These are phyloP conservation scores for Simplicillium aogashimaense DNA, from an alignment of 2,329 filamentous ascomycete species.

Conservation along the genomic window DNA sequence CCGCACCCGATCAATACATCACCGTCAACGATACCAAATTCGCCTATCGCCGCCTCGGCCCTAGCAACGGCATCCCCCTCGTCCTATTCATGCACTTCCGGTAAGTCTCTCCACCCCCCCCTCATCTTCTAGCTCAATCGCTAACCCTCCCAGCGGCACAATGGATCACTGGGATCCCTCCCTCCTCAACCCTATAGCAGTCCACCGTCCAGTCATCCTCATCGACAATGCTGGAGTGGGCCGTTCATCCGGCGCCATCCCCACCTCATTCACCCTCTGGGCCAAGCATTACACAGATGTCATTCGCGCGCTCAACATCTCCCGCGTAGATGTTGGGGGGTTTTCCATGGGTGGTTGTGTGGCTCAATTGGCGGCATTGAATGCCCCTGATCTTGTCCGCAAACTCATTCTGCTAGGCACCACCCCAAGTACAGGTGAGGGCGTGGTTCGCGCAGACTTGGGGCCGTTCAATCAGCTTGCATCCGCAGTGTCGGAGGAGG, in stretches of 20 bases:
- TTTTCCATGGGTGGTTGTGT: slow-evolving; percentile 39
- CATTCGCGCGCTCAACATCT: slow-evolving; percentile 24
- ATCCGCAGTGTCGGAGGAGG: slow-evolving; percentile 18
- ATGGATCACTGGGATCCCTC: slow-evolving; percentile 32
- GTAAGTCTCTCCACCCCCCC: slow-evolving; percentile 9
- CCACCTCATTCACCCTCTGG: slow-evolving; percentile 19
- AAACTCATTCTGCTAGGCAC: slow-evolving; percentile 34
- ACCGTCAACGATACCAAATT: slow-evolving; percentile 19
- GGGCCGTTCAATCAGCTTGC: slow-evolving; percentile 22
- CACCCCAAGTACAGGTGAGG: slow-evolving; percentile 25
- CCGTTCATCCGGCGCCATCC: slow-evolving; percentile 29
- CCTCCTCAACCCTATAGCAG: slow-evolving; percentile 32
- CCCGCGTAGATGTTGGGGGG: slow-evolving; percentile 32
- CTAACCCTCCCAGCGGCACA: slow-evolving; percentile 16
- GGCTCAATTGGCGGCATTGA: slow-evolving; percentile 33
- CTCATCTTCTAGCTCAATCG: not conserved
- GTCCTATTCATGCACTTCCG: slow-evolving; percentile 20
- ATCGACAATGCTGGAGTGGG: slow-evolving; percentile 40
- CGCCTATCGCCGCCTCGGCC: slow-evolving; percentile 21
- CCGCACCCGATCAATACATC: slow-evolving; percentile 17
- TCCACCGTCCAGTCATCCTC: slow-evolving; percentile 29
- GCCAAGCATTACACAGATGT: slow-evolving; percentile 23
- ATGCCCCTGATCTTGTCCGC: slow-evolving; percentile 23
- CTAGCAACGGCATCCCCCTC: slow-evolving; percentile 18
- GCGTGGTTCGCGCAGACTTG: slow-evolving; percentile 17